Conservation (phyloP, 805 yeast species). For the Cyberlindnera japonica region DNA sequence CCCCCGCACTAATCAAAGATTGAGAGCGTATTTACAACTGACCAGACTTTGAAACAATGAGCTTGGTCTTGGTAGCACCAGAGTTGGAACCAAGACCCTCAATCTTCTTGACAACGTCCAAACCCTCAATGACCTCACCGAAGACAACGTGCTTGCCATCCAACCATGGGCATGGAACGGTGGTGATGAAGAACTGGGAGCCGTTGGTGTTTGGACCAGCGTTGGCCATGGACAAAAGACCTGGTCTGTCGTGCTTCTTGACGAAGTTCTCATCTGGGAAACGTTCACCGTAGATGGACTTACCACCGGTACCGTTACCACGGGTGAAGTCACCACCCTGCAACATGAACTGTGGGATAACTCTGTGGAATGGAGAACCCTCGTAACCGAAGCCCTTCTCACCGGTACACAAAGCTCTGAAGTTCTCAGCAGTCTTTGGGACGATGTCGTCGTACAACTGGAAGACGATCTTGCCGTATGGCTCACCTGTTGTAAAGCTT, state of each 20-base stretch:
- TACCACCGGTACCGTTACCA: slow-evolving; percentile 97
- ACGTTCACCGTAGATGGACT: slow-evolving; percentile 77
- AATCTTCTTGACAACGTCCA: slow-evolving; percentile 79
- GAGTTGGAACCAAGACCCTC: slow-evolving; percentile 72
- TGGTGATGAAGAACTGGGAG: slow-evolving; percentile 94
- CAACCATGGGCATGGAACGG: slow-evolving; percentile 82
- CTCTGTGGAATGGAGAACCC: slow-evolving; percentile 93
- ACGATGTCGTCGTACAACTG: slow-evolving; percentile 84
- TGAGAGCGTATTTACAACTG: slow-evolving; percentile 24
- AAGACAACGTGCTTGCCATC: slow-evolving; percentile 95
- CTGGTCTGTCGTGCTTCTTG: slow-evolving; percentile 73
- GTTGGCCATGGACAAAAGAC: slow-evolving; percentile 93
- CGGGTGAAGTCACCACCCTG: slow-evolving; percentile 96
- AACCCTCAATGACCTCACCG: slow-evolving; percentile 86
- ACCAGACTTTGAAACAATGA: slow-evolving; percentile 58
- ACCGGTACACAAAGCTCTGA: slow-evolving; percentile 92
- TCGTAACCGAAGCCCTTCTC: slow-evolving; percentile 94
- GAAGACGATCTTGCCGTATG: slow-evolving; percentile 82
- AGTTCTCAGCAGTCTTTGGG: slow-evolving; percentile 95
- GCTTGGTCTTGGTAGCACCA: slow-evolving; percentile 67
- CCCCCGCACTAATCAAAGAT: neutral
- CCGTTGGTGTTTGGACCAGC: slow-evolving; percentile 99
- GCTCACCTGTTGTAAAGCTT: slow-evolving; percentile 37
- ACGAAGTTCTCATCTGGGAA: slow-evolving; percentile 76
- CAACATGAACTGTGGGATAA: slow-evolving; percentile 95